Percentiles rank a stretch among this genome's conserved stretches.
Evolutionary conservation across 2,329 filamentous ascomycete genomes (phyloP).

Genomic region (Triangularia verruculosa): DNA sequence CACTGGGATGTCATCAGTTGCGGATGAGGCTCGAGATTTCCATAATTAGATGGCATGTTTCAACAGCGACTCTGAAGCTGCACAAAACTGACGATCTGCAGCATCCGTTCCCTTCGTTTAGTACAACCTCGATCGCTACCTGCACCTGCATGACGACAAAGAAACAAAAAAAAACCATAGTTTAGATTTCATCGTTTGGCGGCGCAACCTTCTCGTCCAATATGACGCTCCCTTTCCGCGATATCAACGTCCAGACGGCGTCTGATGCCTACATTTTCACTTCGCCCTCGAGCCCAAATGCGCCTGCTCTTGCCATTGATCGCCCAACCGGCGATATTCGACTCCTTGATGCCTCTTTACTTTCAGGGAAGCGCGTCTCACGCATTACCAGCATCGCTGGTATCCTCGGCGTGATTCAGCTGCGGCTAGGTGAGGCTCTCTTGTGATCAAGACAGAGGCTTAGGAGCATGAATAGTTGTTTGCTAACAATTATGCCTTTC

Average conservation of each 20-base stretch:
- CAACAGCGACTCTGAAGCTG: neutral
- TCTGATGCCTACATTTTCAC: constrained; percentile 93
- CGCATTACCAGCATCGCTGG: constrained; percentile 89
- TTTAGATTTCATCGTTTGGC: neutral
- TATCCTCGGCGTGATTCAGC: constrained; percentile 88
- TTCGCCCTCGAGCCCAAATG: constrained; percentile 87
- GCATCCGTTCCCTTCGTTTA: neutral
- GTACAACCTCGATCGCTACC: neutral
- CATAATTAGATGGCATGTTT: neutral
- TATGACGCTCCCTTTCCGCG: constrained; percentile 70
- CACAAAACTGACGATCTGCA: constrained; percentile 1
- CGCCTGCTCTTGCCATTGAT: constrained; percentile 84
- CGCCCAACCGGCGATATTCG: constrained; percentile 88
- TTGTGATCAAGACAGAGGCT: neutral
- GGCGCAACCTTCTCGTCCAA: constrained; percentile 15
- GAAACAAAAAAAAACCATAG: neutral
- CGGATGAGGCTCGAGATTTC: neutral
- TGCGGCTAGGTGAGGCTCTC: constrained; percentile 73
- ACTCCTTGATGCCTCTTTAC: constrained; percentile 73
- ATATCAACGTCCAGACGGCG: constrained; percentile 95
- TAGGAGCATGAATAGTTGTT: neutral
- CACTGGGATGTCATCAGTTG: neutral
- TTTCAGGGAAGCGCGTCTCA: constrained; percentile 67
- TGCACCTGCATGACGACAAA: neutral
- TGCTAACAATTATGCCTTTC: constrained; percentile 12